These are phyloP conservation scores for Stephania japonica DNA, from an alignment of 164 flowering plant species.

Conservation along the genomic window DNA sequence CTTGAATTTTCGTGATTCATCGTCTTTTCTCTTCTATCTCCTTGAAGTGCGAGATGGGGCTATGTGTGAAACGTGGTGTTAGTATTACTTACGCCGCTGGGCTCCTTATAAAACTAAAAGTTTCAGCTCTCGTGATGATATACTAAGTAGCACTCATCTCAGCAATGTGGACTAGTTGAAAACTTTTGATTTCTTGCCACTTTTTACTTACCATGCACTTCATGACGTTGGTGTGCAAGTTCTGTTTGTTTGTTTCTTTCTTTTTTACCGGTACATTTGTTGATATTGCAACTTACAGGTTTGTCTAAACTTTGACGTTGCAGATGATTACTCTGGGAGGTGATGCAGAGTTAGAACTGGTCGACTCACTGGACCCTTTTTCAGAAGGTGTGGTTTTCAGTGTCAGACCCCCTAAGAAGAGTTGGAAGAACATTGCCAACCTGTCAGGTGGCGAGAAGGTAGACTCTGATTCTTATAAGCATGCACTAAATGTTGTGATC, in stretches of 20 bases:
- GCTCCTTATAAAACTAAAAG: too few species aligned
- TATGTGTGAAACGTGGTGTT: too few species aligned
- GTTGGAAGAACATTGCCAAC: slow-evolving; percentile 98
- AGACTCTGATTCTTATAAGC: not conserved
- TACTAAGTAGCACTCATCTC: too few species aligned
- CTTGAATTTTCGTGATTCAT: too few species aligned
- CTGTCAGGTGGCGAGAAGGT: slow-evolving; percentile 99
- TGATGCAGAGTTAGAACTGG: slow-evolving; percentile 96
- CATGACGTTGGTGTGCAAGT: not conserved
- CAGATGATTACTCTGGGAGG: slow-evolving; percentile 99
- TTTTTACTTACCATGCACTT: not conserved
- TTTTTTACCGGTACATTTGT: not conserved
- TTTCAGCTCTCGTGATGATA: too few species aligned
- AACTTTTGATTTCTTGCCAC: not conserved
- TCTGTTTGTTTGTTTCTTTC: not conserved
- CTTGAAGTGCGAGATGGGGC: too few species aligned
- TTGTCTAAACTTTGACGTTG: slow-evolving; percentile 1
- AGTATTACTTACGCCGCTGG: too few species aligned
- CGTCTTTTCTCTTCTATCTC: too few species aligned
- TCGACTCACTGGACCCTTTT: slow-evolving; percentile 97
- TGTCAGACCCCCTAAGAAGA: slow-evolving; percentile 98
- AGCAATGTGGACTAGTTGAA: not conserved
- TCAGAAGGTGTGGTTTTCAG: slow-evolving; percentile 99
- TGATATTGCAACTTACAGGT: not conserved
- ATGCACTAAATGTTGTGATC: not conserved